Evolutionary conservation across 495 filamentous ascomycete species (phyloP), one percentile per base, ranked within the genome.

Genomic region (Tuber microsphaerosporum): DNA sequence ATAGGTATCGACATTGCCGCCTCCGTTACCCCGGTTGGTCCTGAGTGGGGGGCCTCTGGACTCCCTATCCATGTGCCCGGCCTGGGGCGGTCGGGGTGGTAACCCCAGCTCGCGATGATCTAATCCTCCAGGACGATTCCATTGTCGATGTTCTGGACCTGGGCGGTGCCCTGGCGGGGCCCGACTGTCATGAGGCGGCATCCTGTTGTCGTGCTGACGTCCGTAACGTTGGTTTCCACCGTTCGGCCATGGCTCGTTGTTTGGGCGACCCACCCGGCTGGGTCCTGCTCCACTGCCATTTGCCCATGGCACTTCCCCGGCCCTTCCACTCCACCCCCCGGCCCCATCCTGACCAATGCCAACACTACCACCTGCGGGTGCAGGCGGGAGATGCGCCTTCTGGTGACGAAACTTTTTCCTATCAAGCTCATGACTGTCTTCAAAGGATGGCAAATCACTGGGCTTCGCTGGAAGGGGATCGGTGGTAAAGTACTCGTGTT

Each of bases 401-500:
- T 94, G 89, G 76, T 91, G 89, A 76, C 94, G 91, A 81, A 93
- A 92, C 83, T 93, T 94, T 75, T 93, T 89, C 46, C 95, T 90
- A 81, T 99, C 95, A 34, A 98, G 86, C 84, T 99, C 95, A 85
- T 99, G 95, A 26, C 93, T 97, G 77, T 98, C 96, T 77, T 95
- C 91, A 78, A 96, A 98, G 26, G 85, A 87, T 34, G 95, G 95
- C 34, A 99, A 85, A 46, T 98, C 94, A 75, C 90, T 89, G 6
- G 94, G 91, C 72, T 86, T 87, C 26, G 93, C 90, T 16, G 95
- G 96, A n/a, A 89, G 86, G 31, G 95, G 96, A 5, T 87, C 83
- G 26, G 86, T 91, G 65, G 87, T 88, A 84, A 99, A 99, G 84
- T 97, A 99, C 12, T 92, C 91, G 83, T 99, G 95, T 77, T 94